Conservation (phyloP, 2,329 filamentous ascomycete genomes). For the Paecilomyces sp. region DNA sequence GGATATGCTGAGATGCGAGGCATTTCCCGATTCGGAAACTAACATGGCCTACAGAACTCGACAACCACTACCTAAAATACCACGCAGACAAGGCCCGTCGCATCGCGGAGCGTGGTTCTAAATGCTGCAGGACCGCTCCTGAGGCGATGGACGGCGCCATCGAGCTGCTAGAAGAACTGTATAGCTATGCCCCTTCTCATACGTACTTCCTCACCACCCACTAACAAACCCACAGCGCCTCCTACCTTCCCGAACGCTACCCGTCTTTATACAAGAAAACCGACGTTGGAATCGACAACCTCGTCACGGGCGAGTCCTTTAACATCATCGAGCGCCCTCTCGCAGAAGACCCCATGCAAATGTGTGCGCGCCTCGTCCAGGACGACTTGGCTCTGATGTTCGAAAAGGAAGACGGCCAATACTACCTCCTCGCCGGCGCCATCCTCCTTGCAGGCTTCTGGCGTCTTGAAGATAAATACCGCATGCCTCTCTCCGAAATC, state of each 20-base stretch:
- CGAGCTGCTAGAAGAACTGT: constrained; percentile 69
- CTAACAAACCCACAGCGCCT: constrained; percentile 22
- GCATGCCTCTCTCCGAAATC: constrained; percentile 71
- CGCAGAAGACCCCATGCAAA: constrained; percentile 70
- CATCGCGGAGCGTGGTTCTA: constrained; percentile 58
- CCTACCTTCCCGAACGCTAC: constrained; percentile 69
- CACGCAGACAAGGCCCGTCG: constrained; percentile 65
- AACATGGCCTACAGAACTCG: constrained; percentile 51
- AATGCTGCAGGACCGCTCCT: constrained; percentile 62
- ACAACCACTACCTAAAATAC: constrained; percentile 68
- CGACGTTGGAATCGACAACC: constrained; percentile 59
- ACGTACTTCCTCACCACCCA: neutral
- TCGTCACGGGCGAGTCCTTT: constrained; percentile 65
- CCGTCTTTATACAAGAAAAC: constrained; percentile 62
- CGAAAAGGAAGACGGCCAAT: constrained; percentile 66
- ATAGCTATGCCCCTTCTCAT: constrained; percentile 8
- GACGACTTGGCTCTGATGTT: constrained; percentile 83
- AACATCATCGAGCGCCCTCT: constrained; percentile 59
- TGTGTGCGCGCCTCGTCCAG: constrained; percentile 64
- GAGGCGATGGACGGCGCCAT: constrained; percentile 65
- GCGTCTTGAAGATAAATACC: constrained; percentile 72
- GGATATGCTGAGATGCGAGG: neutral
- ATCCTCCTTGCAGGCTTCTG: constrained; percentile 77
- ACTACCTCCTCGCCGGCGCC: constrained; percentile 70
- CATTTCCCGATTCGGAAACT: neutral